Evolutionary conservation across 2,329 filamentous ascomycete species (phyloP).

Genomic region (Celoporthe dispersa): DNA sequence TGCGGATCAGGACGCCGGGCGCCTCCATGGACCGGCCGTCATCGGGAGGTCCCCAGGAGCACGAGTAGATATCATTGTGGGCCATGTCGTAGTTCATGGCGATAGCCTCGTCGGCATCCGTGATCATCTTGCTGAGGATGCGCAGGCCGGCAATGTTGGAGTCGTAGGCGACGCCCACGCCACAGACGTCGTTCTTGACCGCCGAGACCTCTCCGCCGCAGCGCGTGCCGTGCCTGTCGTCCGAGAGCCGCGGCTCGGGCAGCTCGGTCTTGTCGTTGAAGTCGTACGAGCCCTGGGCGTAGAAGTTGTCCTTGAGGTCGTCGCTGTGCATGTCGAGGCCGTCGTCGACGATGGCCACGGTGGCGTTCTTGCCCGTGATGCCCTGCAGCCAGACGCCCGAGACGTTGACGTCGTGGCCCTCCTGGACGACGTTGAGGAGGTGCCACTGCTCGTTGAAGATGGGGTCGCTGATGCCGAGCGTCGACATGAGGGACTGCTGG

Average conservation of each 20-base stretch:
- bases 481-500: slow-evolving; percentile 64
- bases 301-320: slow-evolving; percentile 93
- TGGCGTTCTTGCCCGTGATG: slow-evolving; percentile 85
- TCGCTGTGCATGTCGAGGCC: slow-evolving; percentile 94
- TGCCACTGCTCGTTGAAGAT: slow-evolving; percentile 97
- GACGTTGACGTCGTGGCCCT: slow-evolving; percentile 95
- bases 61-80: slow-evolving; percentile 95
- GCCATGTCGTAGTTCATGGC: slow-evolving; percentile 93
- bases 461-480: slow-evolving; percentile 81
- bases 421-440: slow-evolving; percentile 78
- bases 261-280: slow-evolving; percentile 86
- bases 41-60: slow-evolving; percentile 96
- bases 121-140: slow-evolving; percentile 88
- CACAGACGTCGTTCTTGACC: slow-evolving; percentile 89
- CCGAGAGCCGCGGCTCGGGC: slow-evolving; percentile 78
- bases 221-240: slow-evolving; percentile 89
- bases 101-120: slow-evolving; percentile 87
- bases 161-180: slow-evolving; percentile 94
- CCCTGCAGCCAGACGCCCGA: slow-evolving; percentile 90
- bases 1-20: slow-evolving; percentile 83
- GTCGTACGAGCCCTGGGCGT: slow-evolving; percentile 88
- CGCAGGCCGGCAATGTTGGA: slow-evolving; percentile 88
- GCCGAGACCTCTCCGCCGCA: slow-evolving; percentile 95
- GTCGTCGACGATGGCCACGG: slow-evolving; percentile 94
- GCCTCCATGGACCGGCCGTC: slow-evolving; percentile 94